phyloP scores from a whole-genome alignment of 306 rosid species.

The Elaeagnus macrophylla region DNA sequence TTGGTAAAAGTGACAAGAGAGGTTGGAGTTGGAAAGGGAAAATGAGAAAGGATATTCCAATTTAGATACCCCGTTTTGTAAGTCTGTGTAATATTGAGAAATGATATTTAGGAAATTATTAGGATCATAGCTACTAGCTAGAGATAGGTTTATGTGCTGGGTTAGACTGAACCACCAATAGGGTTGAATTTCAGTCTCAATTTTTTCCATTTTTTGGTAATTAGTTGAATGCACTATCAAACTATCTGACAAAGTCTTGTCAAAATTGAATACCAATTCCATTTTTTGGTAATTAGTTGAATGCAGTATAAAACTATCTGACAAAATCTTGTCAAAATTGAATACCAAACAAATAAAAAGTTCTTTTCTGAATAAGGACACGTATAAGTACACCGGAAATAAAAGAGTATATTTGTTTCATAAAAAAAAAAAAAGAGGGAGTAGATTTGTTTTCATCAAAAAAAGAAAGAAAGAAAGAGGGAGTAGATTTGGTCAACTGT shows the following conservation, averaged over 20 bases:
- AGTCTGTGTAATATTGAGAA: slow-evolving; percentile 2
- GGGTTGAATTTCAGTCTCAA: slow-evolving; percentile 33
- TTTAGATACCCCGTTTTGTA: slow-evolving; percentile 33
- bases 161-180: slow-evolving; percentile 45
- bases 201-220: not conserved
- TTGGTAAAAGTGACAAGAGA: slow-evolving; percentile 21
- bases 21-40: slow-evolving; percentile 27
- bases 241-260: slow-evolving; percentile 24
- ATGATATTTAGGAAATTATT: not conserved
- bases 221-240: not conserved
- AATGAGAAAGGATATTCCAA: slow-evolving; percentile 24
- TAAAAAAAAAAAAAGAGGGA: no score
- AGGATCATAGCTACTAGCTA: no score
- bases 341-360: no score
- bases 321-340: slow-evolving; percentile 27
- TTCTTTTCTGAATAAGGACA: slow-evolving; percentile 5
- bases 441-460: no score
- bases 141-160: slow-evolving; percentile 22
- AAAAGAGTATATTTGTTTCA: no score
- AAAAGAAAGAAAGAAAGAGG: no score
- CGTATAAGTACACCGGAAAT: not conserved
- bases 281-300: slow-evolving; percentile 8
- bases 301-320: slow-evolving; percentile 13
- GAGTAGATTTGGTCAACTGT: no score
- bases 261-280: slow-evolving; percentile 34